These are phyloP conservation scores for Exophiala lecanii-corni DNA, from an alignment of 2,329 filamentous ascomycete species.

Conservation along the genomic window DNA sequence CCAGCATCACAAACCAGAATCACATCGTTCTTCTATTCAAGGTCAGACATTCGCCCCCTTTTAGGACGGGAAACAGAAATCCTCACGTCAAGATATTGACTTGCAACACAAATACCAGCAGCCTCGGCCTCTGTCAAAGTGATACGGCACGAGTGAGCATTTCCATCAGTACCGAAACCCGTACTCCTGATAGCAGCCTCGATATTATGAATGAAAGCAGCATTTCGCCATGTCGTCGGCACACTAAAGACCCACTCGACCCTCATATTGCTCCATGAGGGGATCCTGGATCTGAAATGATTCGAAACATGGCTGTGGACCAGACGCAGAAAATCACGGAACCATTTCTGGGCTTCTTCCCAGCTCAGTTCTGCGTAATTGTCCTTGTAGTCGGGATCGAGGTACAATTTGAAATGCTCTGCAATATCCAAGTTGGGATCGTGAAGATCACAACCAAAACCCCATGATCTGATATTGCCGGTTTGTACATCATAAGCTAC, in stretches of 20 bases:
- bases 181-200: conserved; percentile 29
- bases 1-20: conserved; percentile 49
- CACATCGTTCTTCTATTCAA: conserved; percentile 37
- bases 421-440: conserved; percentile 27
- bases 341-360: conserved; percentile 29
- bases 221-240: conserved; percentile 40
- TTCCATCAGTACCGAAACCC: conserved; percentile 28
- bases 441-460: conserved; percentile 35
- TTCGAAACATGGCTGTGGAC: conserved; percentile 32
- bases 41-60: no score
- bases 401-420: conserved; percentile 37
- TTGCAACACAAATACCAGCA: conserved; percentile 47
- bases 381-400: conserved; percentile 31
- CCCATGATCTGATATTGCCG: conserved; percentile 28
- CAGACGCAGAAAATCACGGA: conserved; percentile 33
- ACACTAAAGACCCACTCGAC: conserved; percentile 42
- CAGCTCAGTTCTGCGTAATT: conserved; percentile 26
- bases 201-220: conserved; percentile 35
- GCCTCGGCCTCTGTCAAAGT: conserved; percentile 52
- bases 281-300: conserved; percentile 28
- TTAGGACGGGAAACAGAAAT: no score
- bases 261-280: conserved; percentile 26
- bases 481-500: conserved; percentile 28
- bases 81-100: conserved; percentile 31
- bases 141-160: conserved; percentile 38